phyloP scores from a whole-genome alignment of 768 basidiomycete genomes.

The Lentinula aciculospora region DNA sequence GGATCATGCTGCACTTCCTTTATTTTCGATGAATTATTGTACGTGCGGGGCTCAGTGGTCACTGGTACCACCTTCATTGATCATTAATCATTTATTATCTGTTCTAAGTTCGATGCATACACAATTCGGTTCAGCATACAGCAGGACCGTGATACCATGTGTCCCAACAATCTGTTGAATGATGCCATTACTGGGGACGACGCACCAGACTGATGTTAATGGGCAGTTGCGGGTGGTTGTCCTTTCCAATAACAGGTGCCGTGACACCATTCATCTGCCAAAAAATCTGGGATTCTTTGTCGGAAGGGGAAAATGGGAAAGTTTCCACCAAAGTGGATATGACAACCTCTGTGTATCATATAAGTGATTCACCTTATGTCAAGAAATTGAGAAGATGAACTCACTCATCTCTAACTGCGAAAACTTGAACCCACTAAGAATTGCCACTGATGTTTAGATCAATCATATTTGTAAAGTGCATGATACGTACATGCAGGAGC shows the following conservation, averaged over 20 bases:
- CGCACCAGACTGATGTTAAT: background rate
- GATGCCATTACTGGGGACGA: background rate
- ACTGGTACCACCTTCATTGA: too few species aligned
- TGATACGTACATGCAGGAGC: conserved; percentile 30
- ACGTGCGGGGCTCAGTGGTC: too few species aligned
- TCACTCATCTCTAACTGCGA: conserved; percentile 1
- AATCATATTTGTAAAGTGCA: too few species aligned
- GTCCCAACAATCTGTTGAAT: too few species aligned
- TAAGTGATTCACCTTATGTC: background rate
- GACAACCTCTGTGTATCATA: background rate
- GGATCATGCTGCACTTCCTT: too few species aligned
- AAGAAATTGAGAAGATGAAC: background rate
- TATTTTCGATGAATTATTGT: too few species aligned
- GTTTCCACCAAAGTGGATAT: background rate
- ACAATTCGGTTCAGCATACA: too few species aligned
- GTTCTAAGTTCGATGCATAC: too few species aligned
- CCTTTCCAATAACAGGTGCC: background rate
- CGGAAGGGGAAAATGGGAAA: background rate
- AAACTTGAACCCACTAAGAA: background rate
- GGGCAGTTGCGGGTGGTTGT: conserved; percentile 1
- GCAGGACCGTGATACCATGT: too few species aligned
- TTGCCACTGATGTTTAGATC: background rate
- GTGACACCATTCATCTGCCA: conserved; percentile 4
- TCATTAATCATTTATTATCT: too few species aligned
- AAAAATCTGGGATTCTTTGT: background rate